phyloP scores from a whole-genome alignment of 495 filamentous ascomycete genomes.

The Tuber brumale region DNA sequence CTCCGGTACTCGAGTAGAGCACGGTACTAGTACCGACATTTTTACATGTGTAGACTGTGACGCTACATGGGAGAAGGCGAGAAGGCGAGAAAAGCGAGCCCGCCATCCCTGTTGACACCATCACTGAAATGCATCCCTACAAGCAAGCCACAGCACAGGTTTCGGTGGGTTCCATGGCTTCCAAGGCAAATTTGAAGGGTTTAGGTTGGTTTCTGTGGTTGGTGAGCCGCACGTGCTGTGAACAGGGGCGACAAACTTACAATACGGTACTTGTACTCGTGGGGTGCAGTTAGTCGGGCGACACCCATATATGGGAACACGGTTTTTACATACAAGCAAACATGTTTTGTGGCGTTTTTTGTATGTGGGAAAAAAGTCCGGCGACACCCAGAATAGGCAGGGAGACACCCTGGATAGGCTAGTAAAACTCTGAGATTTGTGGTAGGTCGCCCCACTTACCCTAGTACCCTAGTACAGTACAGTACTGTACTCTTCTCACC shows the following conservation, averaged over 20 bases:
- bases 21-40: not conserved
- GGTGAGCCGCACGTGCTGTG: not conserved
- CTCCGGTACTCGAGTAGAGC: not conserved
- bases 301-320: too few species aligned
- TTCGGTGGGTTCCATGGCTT: not conserved
- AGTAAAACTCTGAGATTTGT: too few species aligned
- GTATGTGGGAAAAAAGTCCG: too few species aligned
- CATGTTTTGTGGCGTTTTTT: too few species aligned
- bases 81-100: not conserved
- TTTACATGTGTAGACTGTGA: not conserved
- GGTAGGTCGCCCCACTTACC: too few species aligned
- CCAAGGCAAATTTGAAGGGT: not conserved
- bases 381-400: too few species aligned
- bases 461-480: too few species aligned
- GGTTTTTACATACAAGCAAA: too few species aligned
- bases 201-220: not conserved
- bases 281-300: too few species aligned
- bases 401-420: too few species aligned
- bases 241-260: not conserved
- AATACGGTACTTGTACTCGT: not conserved
- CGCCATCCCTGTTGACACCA: not conserved
- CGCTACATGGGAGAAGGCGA: not conserved
- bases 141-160: not conserved
- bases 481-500: not conserved
- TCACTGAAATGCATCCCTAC: not conserved